Evolutionary conservation across 441 rosid genomes (phyloP), one percentile per base, ranked within the genome.

Genomic region (Adansonia gregorii): DNA sequence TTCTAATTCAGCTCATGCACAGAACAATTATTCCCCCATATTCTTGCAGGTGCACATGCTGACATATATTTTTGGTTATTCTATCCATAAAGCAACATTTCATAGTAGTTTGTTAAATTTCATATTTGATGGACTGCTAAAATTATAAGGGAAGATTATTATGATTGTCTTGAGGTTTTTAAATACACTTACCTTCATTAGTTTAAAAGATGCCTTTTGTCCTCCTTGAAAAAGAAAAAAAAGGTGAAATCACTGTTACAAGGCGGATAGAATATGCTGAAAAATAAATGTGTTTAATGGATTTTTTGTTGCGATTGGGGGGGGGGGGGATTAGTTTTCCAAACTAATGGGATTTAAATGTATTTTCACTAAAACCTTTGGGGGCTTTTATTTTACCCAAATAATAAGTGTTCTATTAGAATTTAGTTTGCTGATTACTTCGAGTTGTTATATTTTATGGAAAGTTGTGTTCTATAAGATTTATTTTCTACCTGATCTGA

Each of bases 21-120:
- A 87, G 76, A 93, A 90, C 88, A 87, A 93, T 74, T 92, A 86
- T 85, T 92, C 99, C 78, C 99, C 97, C 78, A 97, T 97, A 88
- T 93, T 97, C 86, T 87, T 93, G 89, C 99, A 97, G 98, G 99
- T 93, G 24, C 63, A 31, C 27, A 15, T 75, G 63, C 48, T 39
- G 55, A 20, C 20, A 43, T 58, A 24, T 58, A 61, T 54, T 54
- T 20, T 41, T 58, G 27, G 75, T 56, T 73, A 41, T 73, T 73
- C 54, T 56, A 20, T 73, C 66, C 58, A 73, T 59, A 45, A 41
- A 56, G 19, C 43, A 72, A 17, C 64, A 35, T 55, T 71, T 39
- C 27, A 5, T 55, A 19, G 65, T 49, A 46, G 48, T 64, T 41
- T 51, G 72, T 72, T 72, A 35, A 35, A 2, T 55, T 60, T 24